A percentile compares a stretch with the other conserved stretches of the same genome.
Evolutionary conservation across 805 yeast species (phyloP).

Genomic region (Komagataella mondaviorum): DNA sequence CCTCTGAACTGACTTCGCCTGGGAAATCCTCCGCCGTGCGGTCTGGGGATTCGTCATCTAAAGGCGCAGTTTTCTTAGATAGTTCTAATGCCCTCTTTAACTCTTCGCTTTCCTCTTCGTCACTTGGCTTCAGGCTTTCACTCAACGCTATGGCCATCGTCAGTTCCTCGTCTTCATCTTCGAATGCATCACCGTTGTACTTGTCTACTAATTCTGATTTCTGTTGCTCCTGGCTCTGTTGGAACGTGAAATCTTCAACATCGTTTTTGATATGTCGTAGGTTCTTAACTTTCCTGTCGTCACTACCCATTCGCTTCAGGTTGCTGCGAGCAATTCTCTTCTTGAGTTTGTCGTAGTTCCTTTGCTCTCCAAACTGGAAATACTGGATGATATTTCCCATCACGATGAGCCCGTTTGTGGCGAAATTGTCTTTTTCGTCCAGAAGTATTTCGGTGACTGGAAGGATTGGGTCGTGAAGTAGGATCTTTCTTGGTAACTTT

Average conservation of each 20-base stretch:
- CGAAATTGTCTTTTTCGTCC: slow-evolving; percentile 11
- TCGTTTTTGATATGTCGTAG: background rate
- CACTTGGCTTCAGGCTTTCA: slow-evolving; percentile 11
- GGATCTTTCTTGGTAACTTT: slow-evolving; percentile 16
- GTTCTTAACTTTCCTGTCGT: background rate
- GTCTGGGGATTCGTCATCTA: background rate
- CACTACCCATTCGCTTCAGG: background rate
- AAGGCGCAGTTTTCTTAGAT: background rate
- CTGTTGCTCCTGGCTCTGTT: slow-evolving; percentile 12
- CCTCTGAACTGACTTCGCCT: slow-evolving; percentile 7
- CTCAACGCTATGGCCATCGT: slow-evolving; percentile 29
- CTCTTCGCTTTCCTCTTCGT: slow-evolving; percentile 1
- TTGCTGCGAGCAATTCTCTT: slow-evolving; percentile 2
- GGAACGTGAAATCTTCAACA: slow-evolving; percentile 15
- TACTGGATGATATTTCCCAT: slow-evolving; percentile 30
- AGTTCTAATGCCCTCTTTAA: background rate
- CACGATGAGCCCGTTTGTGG: slow-evolving; percentile 23
- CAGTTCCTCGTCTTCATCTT: slow-evolving; percentile 25
- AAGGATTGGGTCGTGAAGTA: slow-evolving; percentile 10
- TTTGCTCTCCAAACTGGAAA: slow-evolving; percentile 30
- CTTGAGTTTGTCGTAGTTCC: slow-evolving; percentile 8
- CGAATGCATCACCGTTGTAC: slow-evolving; percentile 28
- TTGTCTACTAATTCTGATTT: slow-evolving; percentile 19
- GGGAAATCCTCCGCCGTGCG: background rate
- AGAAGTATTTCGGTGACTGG: slow-evolving; percentile 17